A percentile compares a stretch with the other conserved stretches of the same genome.
Evolutionary conservation across 305 asterid genomes (phyloP).

Genomic region (Ajuga reptans): DNA sequence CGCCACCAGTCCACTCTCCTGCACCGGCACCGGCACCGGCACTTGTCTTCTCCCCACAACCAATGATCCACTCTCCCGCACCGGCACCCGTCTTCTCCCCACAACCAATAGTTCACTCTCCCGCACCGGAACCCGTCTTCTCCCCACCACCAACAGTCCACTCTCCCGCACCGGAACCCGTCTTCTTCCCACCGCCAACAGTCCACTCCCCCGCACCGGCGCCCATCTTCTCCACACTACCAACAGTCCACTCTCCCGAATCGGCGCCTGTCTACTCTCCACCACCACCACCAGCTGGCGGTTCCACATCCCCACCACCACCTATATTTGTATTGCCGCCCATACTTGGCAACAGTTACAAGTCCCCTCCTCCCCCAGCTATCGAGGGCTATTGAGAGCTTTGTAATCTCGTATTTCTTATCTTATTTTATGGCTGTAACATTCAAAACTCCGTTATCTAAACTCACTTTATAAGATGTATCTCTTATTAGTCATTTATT

Average conservation of each 20-base stretch:
- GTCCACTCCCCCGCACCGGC: background rate
- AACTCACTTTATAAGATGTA: constrained; percentile 7
- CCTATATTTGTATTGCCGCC: constrained; percentile 21
- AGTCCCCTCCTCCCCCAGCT: constrained; percentile 43
- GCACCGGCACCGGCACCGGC: constrained; percentile 9
- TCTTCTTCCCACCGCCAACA: background rate
- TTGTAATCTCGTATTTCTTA: constrained; percentile 1
- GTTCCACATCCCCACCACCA: background rate
- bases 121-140: background rate
- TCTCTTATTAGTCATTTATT: too few relatives aligned
- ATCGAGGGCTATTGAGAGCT: constrained; percentile 31
- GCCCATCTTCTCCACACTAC: background rate
- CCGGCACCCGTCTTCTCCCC: constrained; percentile 1
- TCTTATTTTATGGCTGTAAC: background rate
- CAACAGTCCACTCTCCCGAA: background rate
- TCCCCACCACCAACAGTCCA: background rate
- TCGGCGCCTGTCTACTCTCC: background rate
- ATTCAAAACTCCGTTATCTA: constrained; percentile 13
- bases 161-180: background rate
- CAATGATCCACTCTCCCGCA: background rate
- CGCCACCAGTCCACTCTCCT: constrained; percentile 1
- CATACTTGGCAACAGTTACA: constrained; percentile 29
- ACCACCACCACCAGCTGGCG: constrained; percentile 15
- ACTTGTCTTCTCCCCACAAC: constrained; percentile 10
- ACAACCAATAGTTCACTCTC: background rate